phyloP scores from a whole-genome alignment of 805 yeast genomes.

The Lachancea nothofagi region DNA sequence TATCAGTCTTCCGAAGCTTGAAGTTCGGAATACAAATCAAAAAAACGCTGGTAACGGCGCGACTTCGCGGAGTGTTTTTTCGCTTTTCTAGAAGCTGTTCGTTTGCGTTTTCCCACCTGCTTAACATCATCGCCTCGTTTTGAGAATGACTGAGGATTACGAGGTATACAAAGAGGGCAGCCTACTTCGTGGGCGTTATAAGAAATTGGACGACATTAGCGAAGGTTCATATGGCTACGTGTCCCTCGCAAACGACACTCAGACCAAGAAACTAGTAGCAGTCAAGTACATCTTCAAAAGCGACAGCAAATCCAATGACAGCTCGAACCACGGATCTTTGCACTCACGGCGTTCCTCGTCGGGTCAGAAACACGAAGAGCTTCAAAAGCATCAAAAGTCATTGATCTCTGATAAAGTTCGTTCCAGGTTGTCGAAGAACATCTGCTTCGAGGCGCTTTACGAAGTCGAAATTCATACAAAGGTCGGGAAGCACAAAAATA shows the following conservation, averaged over 20 bases:
- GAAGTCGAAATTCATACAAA: conserved; percentile 62
- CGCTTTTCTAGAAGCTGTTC: too few relatives aligned
- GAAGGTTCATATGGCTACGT: conserved; percentile 95
- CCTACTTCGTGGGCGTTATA: conserved; percentile 57
- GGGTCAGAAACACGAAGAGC: conserved; percentile 18
- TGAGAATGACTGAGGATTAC: conserved; percentile 30
- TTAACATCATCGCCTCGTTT: not conserved
- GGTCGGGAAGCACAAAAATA: conserved; percentile 52
- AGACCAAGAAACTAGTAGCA: conserved; percentile 58
- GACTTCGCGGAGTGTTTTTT: too few relatives aligned
- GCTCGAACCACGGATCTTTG: not conserved
- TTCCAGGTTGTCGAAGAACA: conserved; percentile 36
- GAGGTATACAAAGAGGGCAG: conserved; percentile 41
- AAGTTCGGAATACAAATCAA: too few relatives aligned
- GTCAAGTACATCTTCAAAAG: conserved; percentile 74
- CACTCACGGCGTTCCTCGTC: conserved; percentile 8
- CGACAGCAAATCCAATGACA: conserved; percentile 29
- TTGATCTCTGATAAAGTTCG: conserved; percentile 33
- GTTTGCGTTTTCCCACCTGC: too few relatives aligned
- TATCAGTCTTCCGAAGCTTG: not conserved
- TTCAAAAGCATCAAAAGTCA: conserved; percentile 26
- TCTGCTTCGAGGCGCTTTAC: conserved; percentile 55
- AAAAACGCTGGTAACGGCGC: too few relatives aligned
- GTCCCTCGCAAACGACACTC: conserved; percentile 70
- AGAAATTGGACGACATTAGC: conserved; percentile 66